Percentiles rank a stretch among this genome's conserved stretches.
phyloP scores from a whole-genome alignment of 2,329 filamentous ascomycete genomes.

The Alternaria triticimaculans region DNA sequence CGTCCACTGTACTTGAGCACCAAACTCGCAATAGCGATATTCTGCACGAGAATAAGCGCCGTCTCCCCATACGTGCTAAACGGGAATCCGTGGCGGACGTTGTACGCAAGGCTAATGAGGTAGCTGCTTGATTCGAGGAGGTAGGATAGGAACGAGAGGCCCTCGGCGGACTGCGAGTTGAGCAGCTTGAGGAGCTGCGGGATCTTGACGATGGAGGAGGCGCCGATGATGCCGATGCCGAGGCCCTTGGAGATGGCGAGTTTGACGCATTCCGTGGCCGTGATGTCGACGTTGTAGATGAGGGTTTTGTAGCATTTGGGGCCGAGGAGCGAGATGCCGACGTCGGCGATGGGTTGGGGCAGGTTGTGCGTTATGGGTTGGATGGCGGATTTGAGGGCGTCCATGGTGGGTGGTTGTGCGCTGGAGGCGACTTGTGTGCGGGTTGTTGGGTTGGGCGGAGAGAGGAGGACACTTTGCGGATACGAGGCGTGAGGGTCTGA shows the following conservation, averaged over 20 bases:
- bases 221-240: constrained; percentile 90
- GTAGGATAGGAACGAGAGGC: constrained; percentile 89
- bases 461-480: constrained; percentile 14
- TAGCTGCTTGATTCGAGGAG: constrained; percentile 88
- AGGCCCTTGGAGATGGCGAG: constrained; percentile 91
- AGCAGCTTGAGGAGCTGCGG: constrained; percentile 95
- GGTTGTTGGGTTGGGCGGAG: not conserved
- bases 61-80: constrained; percentile 98
- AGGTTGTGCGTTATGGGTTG: constrained; percentile 57
- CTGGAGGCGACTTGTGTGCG: not conserved
- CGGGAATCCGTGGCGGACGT: constrained; percentile 86
- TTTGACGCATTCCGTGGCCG: constrained; percentile 80
- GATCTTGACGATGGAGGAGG: constrained; percentile 91
- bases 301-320: constrained; percentile 83
- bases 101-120: constrained; percentile 91
- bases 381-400: constrained; percentile 52
- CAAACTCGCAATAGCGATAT: constrained; percentile 84
- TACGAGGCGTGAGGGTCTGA: not conserved
- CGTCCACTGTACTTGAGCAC: constrained; percentile 84
- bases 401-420: constrained; percentile 45
- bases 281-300: constrained; percentile 81
- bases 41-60: constrained; percentile 88
- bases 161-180: constrained; percentile 77
- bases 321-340: constrained; percentile 69
- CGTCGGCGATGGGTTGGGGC: constrained; percentile 43